Evolutionary conservation across 1,284 basidiomycete genomes (phyloP).

Genomic region (Ganoderma lucidum): DNA sequence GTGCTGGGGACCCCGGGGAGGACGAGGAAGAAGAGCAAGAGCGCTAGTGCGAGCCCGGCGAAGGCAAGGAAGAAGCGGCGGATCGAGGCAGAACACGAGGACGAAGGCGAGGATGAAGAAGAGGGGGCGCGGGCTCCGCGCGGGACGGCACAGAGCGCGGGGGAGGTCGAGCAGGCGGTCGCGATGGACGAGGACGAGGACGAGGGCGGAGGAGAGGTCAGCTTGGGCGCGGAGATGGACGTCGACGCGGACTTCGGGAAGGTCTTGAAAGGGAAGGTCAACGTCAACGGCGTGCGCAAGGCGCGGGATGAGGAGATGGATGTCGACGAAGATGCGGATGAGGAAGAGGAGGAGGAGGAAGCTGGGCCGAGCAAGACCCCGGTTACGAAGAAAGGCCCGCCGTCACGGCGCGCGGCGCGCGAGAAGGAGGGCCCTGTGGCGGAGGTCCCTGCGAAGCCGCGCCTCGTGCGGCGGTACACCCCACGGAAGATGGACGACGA

Average conservation of each 20-base stretch:
- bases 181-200: constrained; percentile 31
- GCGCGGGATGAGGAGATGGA: constrained; percentile 31
- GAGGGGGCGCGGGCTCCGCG: neutral
- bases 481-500: constrained; percentile 27
- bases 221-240: constrained; percentile 33
- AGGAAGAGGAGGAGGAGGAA: constrained; percentile 11
- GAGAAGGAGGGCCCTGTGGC: constrained; percentile 7
- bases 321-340: constrained; percentile 35
- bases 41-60: constrained; percentile 27
- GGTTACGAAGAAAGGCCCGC: constrained; percentile 18
- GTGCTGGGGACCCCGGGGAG: constrained; percentile 4
- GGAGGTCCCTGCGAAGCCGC: constrained; percentile 16
- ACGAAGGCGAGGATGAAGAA: constrained; percentile 12
- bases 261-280: constrained; percentile 4
- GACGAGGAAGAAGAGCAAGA: constrained; percentile 21
- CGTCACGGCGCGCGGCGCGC: constrained; percentile 16
- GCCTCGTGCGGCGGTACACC: constrained; percentile 28
- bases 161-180: constrained; percentile 35
- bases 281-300: neutral
- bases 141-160: constrained; percentile 34
- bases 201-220: constrained; percentile 33
- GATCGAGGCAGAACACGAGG: neutral
- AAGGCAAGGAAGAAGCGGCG: constrained; percentile 24
- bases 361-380: constrained; percentile 26
- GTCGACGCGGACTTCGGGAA: constrained; percentile 38